Evolutionary conservation across 2,329 filamentous ascomycete species (phyloP), one percentile per base, ranked within the genome.

Genomic region (Clonostachys chloroleuca): DNA sequence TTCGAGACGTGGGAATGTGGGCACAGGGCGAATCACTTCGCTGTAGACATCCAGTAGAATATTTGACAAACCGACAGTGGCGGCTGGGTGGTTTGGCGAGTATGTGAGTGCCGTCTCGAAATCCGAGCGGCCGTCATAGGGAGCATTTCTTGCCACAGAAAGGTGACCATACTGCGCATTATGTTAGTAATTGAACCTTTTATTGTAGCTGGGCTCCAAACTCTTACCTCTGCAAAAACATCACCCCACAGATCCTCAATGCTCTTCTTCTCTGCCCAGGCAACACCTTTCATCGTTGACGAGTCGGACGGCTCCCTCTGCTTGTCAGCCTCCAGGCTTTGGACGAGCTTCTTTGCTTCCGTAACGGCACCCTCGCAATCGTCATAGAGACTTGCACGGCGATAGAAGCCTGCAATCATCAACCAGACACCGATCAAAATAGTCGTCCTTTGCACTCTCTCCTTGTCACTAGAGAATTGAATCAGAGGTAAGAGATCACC

Each of bases 211-310:
- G 13, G 9, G 24, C 24, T 30, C 24, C 24, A 30, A 30, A 18
- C 33, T 68, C 83, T 73, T 73, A 91, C 89, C 72, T 95, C 89
- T 14, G 87, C 78, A 65, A 83, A 88, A 1, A 95, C 79, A 64
- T 97, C 92, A 33, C 80, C 91, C 86, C 86, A 89, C 42, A 95
- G 70, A 63, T 90, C 87, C 60, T 95, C 90, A 6, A 91, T 80
- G 57, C 87, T 90, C 69, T 88, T 92, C 41, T 82, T 82, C 51
- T 85, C 82, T 30, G 86, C 90, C 90, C 90, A 96, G 10, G 83
- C 83, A 17, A 80, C 76, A 40, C 83, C 70, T 45, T 79, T 79
- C 37, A 88, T 76, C 8, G 80, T 77, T 42, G 80, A 75, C 14
- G 79, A 78, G 35, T 80, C 86, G 2, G 81, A 81, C 3, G 80